These are phyloP conservation scores for Lignosus rhinocerotis DNA, from an alignment of 1,284 basidiomycete species.

Conservation along the genomic window DNA sequence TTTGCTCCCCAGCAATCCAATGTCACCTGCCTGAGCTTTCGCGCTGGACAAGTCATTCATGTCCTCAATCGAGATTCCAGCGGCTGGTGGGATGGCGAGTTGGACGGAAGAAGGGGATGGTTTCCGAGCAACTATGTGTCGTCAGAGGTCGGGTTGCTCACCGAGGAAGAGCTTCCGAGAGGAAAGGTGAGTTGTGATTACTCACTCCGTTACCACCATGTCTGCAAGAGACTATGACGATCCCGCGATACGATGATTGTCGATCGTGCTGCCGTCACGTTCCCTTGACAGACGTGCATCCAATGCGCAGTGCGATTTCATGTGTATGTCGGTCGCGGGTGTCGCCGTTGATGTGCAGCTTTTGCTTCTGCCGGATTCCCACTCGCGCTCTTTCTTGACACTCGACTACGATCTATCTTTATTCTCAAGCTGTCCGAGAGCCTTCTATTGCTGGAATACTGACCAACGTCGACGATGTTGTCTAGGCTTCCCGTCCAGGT, in stretches of 20 bases:
- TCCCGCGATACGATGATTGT: background rate
- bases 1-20: slow-evolving; percentile 73
- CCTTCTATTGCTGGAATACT: slow-evolving; percentile 2
- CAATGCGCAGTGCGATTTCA: too few species aligned
- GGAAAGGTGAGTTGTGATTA: slow-evolving; percentile 40
- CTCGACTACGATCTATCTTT: background rate
- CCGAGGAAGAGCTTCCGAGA: slow-evolving; percentile 51
- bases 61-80: slow-evolving; percentile 85
- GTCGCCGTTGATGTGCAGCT: background rate
- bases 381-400: background rate
- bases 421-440: background rate
- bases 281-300: background rate
- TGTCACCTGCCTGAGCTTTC: slow-evolving; percentile 86
- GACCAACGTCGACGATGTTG: background rate
- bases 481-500: slow-evolving; percentile 23
- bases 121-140: slow-evolving; percentile 95
- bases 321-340: background rate
- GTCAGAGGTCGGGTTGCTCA: slow-evolving; percentile 52
- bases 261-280: background rate
- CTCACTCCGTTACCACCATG: background rate
- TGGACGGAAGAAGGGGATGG: slow-evolving; percentile 90
- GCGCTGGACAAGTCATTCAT: slow-evolving; percentile 87
- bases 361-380: background rate
- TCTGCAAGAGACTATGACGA: background rate
- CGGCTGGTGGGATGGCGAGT: slow-evolving; percentile 99